Evolutionary conservation across 129 eudicot species (phyloP).

Genomic region (Arctium minus): DNA sequence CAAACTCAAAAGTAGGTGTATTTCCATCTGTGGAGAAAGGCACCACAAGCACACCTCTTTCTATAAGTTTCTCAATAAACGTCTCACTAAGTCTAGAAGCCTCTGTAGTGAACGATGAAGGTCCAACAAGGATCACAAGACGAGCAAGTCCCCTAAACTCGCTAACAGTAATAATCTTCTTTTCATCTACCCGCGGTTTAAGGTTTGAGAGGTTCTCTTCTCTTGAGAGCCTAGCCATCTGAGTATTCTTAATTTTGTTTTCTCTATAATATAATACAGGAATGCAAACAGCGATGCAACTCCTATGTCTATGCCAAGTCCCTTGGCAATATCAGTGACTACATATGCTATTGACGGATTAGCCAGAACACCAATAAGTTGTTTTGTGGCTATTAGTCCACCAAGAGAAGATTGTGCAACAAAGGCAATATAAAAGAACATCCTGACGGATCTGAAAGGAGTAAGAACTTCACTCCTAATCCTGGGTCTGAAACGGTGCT

Average conservation of each 20-base stretch:
- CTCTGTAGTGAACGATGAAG: slow-evolving; percentile 60
- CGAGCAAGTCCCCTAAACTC: slow-evolving; percentile 89
- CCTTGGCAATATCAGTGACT: slow-evolving; percentile 61
- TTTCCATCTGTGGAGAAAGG: slow-evolving; percentile 83
- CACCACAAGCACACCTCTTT: slow-evolving; percentile 92
- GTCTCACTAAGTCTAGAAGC: slow-evolving; percentile 63
- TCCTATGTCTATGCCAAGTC: slow-evolving; percentile 80
- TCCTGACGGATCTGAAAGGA: slow-evolving; percentile 85
- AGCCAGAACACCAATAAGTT: slow-evolving; percentile 69
- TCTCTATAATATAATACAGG: slow-evolving; percentile 55
- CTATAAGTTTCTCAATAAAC: slow-evolving; percentile 66
- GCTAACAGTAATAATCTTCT: slow-evolving; percentile 54
- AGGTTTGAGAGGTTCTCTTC: slow-evolving; percentile 86
- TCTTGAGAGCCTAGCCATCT: slow-evolving; percentile 75
- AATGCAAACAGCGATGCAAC: slow-evolving; percentile 78
- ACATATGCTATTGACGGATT: slow-evolving; percentile 69
- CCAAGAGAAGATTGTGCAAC: slow-evolving; percentile 84
- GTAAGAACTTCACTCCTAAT: slow-evolving; percentile 97
- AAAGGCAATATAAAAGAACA: slow-evolving; percentile 95
- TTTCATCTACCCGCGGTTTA: slow-evolving; percentile 75
- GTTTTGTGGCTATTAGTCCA: slow-evolving; percentile 79
- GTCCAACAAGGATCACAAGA: slow-evolving; percentile 81
- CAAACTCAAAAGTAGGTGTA: slow-evolving; percentile 57
- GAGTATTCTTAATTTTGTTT: slow-evolving; percentile 71
- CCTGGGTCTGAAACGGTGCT: slow-evolving; percentile 23